Evolutionary conservation across 2,329 filamentous ascomycete species (phyloP), one percentile per base, ranked within the genome.

Genomic region (Pseudogymnoascus sp.): DNA sequence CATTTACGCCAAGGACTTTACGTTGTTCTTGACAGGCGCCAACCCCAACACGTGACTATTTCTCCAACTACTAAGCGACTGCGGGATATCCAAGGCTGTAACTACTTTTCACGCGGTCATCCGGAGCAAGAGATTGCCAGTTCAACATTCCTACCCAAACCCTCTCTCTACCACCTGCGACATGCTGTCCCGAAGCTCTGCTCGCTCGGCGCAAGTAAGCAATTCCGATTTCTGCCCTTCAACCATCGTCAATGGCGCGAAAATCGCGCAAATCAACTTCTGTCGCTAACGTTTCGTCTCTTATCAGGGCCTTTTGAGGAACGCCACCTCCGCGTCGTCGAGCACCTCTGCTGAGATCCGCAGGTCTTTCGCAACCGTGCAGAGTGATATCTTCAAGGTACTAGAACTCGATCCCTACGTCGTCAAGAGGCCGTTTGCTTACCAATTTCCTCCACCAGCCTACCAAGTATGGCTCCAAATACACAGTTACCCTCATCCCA

Each of bases 401-500:
- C 54, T 36, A 7, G 28, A 36, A 39, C n/a, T n/a, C 28, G 36
- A 60, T 34, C 7, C 54, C 54, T 60, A 34, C 28, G 36, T 21
- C 36, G 54, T 19, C 45, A 51, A 28, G 1, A 4, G 25, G n/a
- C 3, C 54, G 7, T 7, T 36, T 36, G 36, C 54, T 60, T 36
- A 60, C 54, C 28, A 36, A 19, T 60, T 34, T 11, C 3, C 93
- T 93, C 73, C 54, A 2, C n/a, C 36, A 60, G 92, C 93, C 82
- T 95, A 98, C 85, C n/a, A 67, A 64, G 64, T 98, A 93, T 79
- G 95, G 95, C 78, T 92, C 93, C 82, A 99, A 98, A 83, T 99
- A 98, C 85, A 99, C 95, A 39, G 93, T 97, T 73, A 97, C 93
- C 69, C 85, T 99, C 75, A 98, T 99, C 77, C 95, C 95, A 78